Evolutionary conservation across 1,284 basidiomycete genomes (phyloP), one percentile per base, ranked within the genome.

Genomic region (Tilletia setariae): DNA sequence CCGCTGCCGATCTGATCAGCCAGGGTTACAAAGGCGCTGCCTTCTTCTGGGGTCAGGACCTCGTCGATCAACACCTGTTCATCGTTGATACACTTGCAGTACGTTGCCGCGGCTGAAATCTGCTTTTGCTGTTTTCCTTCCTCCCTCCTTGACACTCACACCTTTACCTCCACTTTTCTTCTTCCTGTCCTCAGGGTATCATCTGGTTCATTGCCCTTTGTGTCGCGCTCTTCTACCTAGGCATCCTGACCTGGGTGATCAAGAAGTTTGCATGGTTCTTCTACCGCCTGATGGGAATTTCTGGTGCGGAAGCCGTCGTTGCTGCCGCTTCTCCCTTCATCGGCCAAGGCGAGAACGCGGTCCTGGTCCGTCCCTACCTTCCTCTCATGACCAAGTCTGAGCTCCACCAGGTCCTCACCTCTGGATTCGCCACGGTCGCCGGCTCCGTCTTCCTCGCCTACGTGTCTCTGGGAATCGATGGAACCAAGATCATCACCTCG

Each of bases 321-420:
- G 93, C 93, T 44, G 90, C 92, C 65, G 89, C 92, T 19, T 93
- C 91, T 1, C 93, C 93, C 19, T 95, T 91, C 88, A 89, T 94
- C 78, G 64, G 68, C 43, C 76, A 79, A 66, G 78, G 78, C 68
- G 78, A 79, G 72, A 79, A 79, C 68, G 71, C 71, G n/a, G 78
- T 79, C 15, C 68, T 79, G 56, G 74, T 75, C 40, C 77, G 87
- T 70, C 93, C 93, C 59, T 94, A 92, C 82, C 89, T 93, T 73
- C 90, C 92, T 81, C 83, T 89, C 66, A 93, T 94, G 91, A 95
- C 93, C 63, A 87, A 87, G 70, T 92, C 91, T 65, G 93, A 95
- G 84, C 84, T 94, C 35, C 93, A 94, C 85, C 86, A 94, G 70
- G 88, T 89, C 67, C 92, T 94, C 90, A 92, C 91, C 43, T 94